These are phyloP conservation scores for Phytophthora cryptogea DNA, from an alignment of 352 stramenopile species.

Conservation along the genomic window DNA sequence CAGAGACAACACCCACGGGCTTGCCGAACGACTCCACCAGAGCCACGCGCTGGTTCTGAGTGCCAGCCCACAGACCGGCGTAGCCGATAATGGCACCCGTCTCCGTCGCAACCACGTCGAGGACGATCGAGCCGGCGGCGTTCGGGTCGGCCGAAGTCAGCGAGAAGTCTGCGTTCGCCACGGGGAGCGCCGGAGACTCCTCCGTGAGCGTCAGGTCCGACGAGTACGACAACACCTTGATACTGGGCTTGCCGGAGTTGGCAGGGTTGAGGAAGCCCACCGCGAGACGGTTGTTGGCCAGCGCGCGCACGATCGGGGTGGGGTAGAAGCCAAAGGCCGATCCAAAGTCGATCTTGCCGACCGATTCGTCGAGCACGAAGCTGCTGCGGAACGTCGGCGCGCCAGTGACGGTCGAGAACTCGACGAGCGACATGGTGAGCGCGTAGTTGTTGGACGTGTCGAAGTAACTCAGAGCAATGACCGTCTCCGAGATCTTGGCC, in stretches of 20 bases:
- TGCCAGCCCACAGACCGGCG: slow-evolving; percentile 54
- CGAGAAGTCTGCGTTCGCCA: slow-evolving; percentile 78
- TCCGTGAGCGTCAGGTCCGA: slow-evolving; percentile 57
- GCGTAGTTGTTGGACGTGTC: slow-evolving; percentile 77
- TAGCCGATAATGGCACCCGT: slow-evolving; percentile 64
- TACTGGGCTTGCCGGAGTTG: slow-evolving; percentile 70
- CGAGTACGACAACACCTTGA: slow-evolving; percentile 75
- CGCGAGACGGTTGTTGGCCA: slow-evolving; percentile 59
- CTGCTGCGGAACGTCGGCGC: slow-evolving; percentile 67
- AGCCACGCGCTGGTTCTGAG: slow-evolving; percentile 70
- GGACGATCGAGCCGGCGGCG: slow-evolving; percentile 49
- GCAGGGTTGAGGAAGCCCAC: slow-evolving; percentile 80
- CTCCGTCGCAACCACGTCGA: slow-evolving; percentile 61
- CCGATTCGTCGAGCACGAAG: slow-evolving; percentile 67
- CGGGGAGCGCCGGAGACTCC: slow-evolving; percentile 60
- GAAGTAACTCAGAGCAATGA: slow-evolving; percentile 70
- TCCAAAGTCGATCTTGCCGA: slow-evolving; percentile 73
- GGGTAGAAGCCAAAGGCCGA: slow-evolving; percentile 68
- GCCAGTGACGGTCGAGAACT: slow-evolving; percentile 62
- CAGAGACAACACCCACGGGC: slow-evolving; percentile 74
- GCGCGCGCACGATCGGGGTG: slow-evolving; percentile 57
- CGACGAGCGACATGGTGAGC: slow-evolving; percentile 67
- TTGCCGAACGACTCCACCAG: slow-evolving; percentile 73
- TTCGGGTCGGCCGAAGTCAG: slow-evolving; percentile 58
- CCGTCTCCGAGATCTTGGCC: slow-evolving; percentile 62